A percentile compares a stretch with the other conserved stretches of the same genome.
These are phyloP conservation scores for Cercospora berteroae DNA, from an alignment of 2,329 filamentous ascomycete species.

Conservation along the genomic window DNA sequence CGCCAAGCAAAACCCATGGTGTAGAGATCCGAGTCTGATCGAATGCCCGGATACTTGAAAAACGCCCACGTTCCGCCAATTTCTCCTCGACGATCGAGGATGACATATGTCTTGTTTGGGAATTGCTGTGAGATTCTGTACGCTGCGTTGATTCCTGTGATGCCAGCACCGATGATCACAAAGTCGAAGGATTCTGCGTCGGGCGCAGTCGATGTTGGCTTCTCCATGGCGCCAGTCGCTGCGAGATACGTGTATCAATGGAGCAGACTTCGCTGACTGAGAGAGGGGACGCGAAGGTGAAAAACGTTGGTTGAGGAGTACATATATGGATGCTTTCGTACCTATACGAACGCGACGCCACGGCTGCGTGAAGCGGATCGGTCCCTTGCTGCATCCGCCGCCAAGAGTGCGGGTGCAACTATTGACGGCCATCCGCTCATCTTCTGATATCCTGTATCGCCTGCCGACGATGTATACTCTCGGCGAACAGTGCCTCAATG, in stretches of 20 bases:
- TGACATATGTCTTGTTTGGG: constrained; percentile 57
- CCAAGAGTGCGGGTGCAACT: not conserved
- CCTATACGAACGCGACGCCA: not conserved
- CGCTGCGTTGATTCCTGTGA: constrained; percentile 71
- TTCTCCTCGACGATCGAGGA: constrained; percentile 65
- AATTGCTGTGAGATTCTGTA: constrained; percentile 54
- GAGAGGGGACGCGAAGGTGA: not conserved
- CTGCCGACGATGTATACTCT: constrained; percentile 57
- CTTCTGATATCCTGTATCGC: constrained; percentile 58
- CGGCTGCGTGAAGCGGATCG: not conserved
- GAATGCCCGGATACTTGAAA: constrained; percentile 69
- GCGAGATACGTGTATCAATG: not conserved
- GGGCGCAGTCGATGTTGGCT: not conserved
- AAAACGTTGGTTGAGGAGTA: not conserved
- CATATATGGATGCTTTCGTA: not conserved
- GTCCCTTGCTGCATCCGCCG: not conserved
- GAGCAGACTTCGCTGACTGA: not conserved
- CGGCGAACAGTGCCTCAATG: constrained; percentile 63
- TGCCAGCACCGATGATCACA: constrained; percentile 68
- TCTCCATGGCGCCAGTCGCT: not conserved
- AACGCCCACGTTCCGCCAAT: constrained; percentile 77
- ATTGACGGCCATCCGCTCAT: not conserved
- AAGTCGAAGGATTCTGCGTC: constrained; percentile 21
- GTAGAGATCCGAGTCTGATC: constrained; percentile 49
- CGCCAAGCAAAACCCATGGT: constrained; percentile 63